Conservation (phyloP, 2,329 filamentous ascomycete species). For the Paramyrothecium roridum region DNA sequence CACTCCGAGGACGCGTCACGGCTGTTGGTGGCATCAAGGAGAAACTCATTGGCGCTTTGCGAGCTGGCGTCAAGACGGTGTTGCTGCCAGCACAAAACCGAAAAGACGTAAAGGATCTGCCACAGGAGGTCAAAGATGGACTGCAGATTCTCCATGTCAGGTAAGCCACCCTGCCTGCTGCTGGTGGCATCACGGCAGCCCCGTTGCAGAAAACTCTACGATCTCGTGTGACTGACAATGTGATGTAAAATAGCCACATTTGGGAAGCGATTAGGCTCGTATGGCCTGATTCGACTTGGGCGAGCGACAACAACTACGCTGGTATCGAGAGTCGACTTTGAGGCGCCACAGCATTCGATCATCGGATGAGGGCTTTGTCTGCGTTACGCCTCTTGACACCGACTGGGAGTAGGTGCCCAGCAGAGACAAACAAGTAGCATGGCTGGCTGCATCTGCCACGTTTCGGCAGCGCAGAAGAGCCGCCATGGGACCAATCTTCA, state of each 20-base stretch:
- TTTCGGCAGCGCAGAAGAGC: neutral
- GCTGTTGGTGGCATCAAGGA: conserved; percentile 98
- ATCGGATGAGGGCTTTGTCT: neutral
- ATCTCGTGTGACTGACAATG: conserved; percentile 24
- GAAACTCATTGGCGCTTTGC: conserved; percentile 91
- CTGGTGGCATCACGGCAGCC: neutral
- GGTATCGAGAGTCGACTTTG: conserved; percentile 78
- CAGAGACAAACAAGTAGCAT: neutral
- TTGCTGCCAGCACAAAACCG: conserved; percentile 82
- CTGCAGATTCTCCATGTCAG: conserved; percentile 86
- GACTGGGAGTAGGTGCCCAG: no score
- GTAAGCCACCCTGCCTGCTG: conserved; percentile 42
- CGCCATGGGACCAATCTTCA: no score
- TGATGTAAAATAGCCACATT: conserved; percentile 62
- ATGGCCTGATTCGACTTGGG: conserved; percentile 89
- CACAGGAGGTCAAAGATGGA: conserved; percentile 82
- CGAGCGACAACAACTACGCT: conserved; percentile 64
- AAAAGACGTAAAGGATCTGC: conserved; percentile 89
- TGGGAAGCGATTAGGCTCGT: conserved; percentile 90
- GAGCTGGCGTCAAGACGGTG: conserved; percentile 93
- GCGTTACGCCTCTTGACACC: neutral
- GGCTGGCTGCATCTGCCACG: neutral
- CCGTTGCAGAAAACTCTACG: neutral
- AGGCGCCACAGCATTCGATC: conserved; percentile 12
- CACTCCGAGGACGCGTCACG: conserved; percentile 83